Conservation (phyloP, 495 filamentous ascomycete species). For the Lindgomyces ingoldianus region DNA sequence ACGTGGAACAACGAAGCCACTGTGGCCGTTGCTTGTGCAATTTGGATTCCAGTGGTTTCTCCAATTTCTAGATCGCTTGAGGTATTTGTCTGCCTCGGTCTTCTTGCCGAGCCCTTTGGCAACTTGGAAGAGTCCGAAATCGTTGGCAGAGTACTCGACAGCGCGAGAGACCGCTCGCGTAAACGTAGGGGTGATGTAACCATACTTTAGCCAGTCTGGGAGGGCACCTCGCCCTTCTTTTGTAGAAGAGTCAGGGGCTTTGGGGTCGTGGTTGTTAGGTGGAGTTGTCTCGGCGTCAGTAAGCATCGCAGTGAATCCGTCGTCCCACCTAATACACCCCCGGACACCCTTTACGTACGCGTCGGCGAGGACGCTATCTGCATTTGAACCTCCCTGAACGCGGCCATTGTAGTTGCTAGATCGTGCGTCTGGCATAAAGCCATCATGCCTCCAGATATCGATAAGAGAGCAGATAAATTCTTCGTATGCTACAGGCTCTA, state of each 20-base stretch:
- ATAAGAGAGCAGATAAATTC: conserved; percentile 69
- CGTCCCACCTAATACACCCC: conserved; percentile 66
- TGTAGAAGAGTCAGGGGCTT: conserved; percentile 62
- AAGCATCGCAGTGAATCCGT: conserved; percentile 69
- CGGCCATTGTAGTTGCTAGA: conserved; percentile 69
- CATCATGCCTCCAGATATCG: conserved; percentile 69
- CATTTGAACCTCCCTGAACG: conserved; percentile 72
- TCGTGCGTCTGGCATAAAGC: conserved; percentile 51
- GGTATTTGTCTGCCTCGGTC: conserved; percentile 60
- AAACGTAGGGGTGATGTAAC: conserved; percentile 66
- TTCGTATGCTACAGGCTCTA: conserved; percentile 64
- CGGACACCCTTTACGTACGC: conserved; percentile 72
- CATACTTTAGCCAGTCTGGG: conserved; percentile 64
- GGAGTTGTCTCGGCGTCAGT: conserved; percentile 67
- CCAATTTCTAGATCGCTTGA: conserved; percentile 68
- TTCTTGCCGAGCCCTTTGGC: conserved; percentile 57
- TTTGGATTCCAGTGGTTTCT: conserved; percentile 69
- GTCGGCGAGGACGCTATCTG: conserved; percentile 73
- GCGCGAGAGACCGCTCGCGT: conserved; percentile 64
- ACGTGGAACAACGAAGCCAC: conserved; percentile 67
- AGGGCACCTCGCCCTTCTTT: conserved; percentile 72
- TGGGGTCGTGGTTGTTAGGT: conserved; percentile 59
- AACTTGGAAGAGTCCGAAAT: conserved; percentile 65
- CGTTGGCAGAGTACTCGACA: conserved; percentile 66
- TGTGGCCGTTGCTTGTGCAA: conserved; percentile 56